Conservation (phyloP, 495 filamentous ascomycete species). For the Xylaria longipes region DNA sequence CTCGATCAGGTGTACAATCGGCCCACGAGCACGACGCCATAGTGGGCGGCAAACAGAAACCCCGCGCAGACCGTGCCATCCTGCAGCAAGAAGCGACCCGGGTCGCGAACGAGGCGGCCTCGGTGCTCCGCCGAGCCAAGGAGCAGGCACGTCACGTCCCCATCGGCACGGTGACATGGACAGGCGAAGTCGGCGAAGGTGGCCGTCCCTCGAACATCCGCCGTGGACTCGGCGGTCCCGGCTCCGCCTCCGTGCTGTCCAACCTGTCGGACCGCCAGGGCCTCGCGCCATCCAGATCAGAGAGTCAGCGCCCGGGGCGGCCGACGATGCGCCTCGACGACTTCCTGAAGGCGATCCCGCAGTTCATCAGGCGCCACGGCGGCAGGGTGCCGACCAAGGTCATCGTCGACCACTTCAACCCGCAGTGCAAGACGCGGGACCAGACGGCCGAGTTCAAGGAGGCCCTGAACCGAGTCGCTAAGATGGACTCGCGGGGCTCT, state of each 20-base stretch:
- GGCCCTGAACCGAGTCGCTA: slow-evolving; percentile 58
- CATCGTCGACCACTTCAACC: slow-evolving; percentile 77
- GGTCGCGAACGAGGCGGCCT: slow-evolving; percentile 78
- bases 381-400: slow-evolving; percentile 75
- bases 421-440: slow-evolving; percentile 50
- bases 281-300: slow-evolving; percentile 30
- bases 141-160: slow-evolving; percentile 73
- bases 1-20: slow-evolving; percentile 80
- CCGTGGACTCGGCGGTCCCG: slow-evolving; percentile 47
- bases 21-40: slow-evolving; percentile 90
- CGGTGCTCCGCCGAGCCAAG: slow-evolving; percentile 72
- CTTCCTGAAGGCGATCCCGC: slow-evolving; percentile 75
- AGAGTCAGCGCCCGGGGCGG: slow-evolving; percentile 23
- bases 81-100: slow-evolving; percentile 81
- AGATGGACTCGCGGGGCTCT: slow-evolving; percentile 47
- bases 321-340: slow-evolving; percentile 51
- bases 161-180: slow-evolving; percentile 93
- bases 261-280: slow-evolving; percentile 65
- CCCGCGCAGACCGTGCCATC: slow-evolving; percentile 71
- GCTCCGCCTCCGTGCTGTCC: slow-evolving; percentile 64
- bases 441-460: slow-evolving; percentile 56
- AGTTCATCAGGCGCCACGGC: slow-evolving; percentile 73
- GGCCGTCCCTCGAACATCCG: slow-evolving; percentile 59
- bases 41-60: slow-evolving; percentile 66
- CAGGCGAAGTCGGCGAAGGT: slow-evolving; percentile 77